Base-by-base conservation (phyloP, 495 filamentous ascomycete species). In the Hypoxylon rickii region DNA sequence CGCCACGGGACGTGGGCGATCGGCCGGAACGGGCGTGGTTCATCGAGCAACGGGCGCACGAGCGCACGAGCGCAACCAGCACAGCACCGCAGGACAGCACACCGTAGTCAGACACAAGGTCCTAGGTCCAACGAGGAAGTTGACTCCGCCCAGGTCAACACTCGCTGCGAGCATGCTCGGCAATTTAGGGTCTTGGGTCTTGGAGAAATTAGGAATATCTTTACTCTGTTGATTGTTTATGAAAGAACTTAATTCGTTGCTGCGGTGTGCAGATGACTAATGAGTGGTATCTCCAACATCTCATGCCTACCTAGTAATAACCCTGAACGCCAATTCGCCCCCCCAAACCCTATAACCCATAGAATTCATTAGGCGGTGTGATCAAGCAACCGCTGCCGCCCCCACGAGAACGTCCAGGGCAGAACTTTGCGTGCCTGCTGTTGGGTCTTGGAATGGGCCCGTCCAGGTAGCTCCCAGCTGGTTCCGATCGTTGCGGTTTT, bases 331-430 rank as follows among this genome's bases (percentile, higher is more conserved):
- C 52, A 39, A 52, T 49, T 53, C 59, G 59, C 59, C 53, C 40
- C 47, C 43, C 34, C 21, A 41, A 37, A 13, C 6, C n/a, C 7
- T 38, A 18, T 18, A n/a, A 36, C 32, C 3, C n/a, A 5, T 39
- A 42, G 32, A 57, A 24, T 17, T 34, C 42, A 49, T 15, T 15
- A 42, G 36, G 32, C 39, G 29, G 50, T 31, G 36, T 24, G 36
- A 24, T 54, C 16, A 63, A 21, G 65, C 58, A 33, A 77, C 65
- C 19, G 69, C 76, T 51, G 82, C 73, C 3, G 85, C 88, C 11
- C 85, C 89, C 26, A 92, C 82, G 21, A 92, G 61, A 19, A 82
- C 81, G 68, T 90, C 88, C 66, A 88, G 69, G 0, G 85, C 87
- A 3, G 83, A 84, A 54, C 81, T 82, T 24, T 92, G 88, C 17